Base-by-base conservation (phyloP, 148 eudicot species). In the Chenopodium quinoa region DNA sequence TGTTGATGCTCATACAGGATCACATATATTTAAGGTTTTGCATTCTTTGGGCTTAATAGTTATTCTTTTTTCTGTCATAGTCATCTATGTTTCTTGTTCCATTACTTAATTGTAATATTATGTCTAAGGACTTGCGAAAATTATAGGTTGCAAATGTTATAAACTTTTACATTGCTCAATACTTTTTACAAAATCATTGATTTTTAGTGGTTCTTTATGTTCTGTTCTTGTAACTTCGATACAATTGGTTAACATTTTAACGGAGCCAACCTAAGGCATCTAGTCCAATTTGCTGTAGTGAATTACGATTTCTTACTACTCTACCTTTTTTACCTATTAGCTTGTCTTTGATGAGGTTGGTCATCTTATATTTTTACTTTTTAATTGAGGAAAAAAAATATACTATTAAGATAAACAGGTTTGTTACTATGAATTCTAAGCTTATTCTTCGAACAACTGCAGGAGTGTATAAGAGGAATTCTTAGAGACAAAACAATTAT, bases 1-100 rank as follows among this genome's bases (percentile, higher is more conserved):
- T 0, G 98, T 96, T 64, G 99, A 96, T 93, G 99, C 99, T 78
- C 99, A 96, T 81, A 96, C 98, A 17, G 99, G 99, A 9, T 92
- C 99, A 14, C 92, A 90, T 14, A 87, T 96, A 75, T 96, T 96
- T 85, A 96, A 96, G 97, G 99, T 92, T 73, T 75, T 20, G 46
- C 32, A 46, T 25, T 84, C 22, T 7, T 40, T 46, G 27, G 17
- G 1, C n/a, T 40, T 73, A 14, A 22, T 29, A 80, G 22, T 60
- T 19, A 37, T 25, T n/a, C 48, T 54, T 17, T 73, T 22, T 62
- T 66, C 64, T 40, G 32, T 37, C n/a, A 40, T 40, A 71, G 20
- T 5, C 4, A 75, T 32, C 27, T 25, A 20, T 56, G 48, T 31
- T 56, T 71, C 22, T 14, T 69, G 20, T 11, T 12, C 9, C 11